Conservation (phyloP, 345 rosid species). For the Eucalyptus curtisii region DNA sequence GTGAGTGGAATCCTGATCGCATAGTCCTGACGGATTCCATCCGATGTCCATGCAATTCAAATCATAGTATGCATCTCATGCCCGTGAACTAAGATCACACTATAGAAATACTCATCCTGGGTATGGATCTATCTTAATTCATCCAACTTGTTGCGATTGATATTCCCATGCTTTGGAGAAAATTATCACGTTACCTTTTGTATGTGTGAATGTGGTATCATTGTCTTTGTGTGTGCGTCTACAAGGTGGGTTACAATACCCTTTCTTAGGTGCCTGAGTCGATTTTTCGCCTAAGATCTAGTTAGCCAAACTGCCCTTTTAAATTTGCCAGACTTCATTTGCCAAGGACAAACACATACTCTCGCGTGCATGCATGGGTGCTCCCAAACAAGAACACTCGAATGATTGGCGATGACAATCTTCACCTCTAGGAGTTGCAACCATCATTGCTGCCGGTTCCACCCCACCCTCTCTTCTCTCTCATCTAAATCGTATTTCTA, state of each 20-base stretch:
- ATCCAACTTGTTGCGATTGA: not conserved
- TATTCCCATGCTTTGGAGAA: not conserved
- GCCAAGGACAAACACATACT: not conserved
- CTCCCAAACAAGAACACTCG: no score
- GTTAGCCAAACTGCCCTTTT: not conserved
- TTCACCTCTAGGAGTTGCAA: no score
- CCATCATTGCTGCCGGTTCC: not conserved
- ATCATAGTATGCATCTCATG: not conserved
- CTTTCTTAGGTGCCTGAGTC: not conserved
- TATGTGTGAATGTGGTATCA: not conserved
- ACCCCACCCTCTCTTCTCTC: not conserved
- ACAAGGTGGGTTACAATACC: not conserved
- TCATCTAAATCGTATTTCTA: not conserved
- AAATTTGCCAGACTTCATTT: not conserved
- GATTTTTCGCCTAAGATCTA: not conserved
- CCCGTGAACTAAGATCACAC: not conserved
- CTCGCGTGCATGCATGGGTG: not conserved
- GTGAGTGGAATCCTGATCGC: not conserved
- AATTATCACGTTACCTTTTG: not conserved
- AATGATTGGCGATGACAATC: no score
- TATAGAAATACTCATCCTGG: not conserved
- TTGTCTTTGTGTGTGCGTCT: not conserved
- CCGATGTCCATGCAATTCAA: not conserved
- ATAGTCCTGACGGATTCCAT: not conserved
- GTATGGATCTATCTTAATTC: not conserved